Evolutionary conservation across 495 filamentous ascomycete species (phyloP).

Genomic region (Lasiosphaeris hirsuta): DNA sequence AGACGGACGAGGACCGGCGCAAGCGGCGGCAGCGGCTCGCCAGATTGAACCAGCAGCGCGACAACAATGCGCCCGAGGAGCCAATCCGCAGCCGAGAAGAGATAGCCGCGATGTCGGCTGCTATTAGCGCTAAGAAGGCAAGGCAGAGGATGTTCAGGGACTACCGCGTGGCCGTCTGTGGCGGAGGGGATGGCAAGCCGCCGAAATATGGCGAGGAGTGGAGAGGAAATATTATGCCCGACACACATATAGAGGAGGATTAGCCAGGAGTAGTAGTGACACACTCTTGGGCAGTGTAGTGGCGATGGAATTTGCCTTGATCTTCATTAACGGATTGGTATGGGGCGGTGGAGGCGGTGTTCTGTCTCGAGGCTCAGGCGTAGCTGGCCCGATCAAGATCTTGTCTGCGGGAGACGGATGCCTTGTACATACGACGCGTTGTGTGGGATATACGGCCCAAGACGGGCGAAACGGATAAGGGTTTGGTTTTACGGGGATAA

Average conservation of each 20-base stretch:
- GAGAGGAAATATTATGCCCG: not conserved
- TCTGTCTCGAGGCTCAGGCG: too few relatives aligned
- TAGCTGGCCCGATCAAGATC: too few relatives aligned
- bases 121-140: conserved; percentile 11
- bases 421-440: too few relatives aligned
- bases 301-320: too few relatives aligned
- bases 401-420: too few relatives aligned
- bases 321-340: too few relatives aligned
- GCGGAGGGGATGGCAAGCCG: not conserved
- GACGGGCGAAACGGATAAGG: too few relatives aligned
- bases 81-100: conserved; percentile 31
- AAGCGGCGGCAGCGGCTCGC: conserved; percentile 31
- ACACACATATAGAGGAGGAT: not conserved
- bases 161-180: conserved; percentile 8
- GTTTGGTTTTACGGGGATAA: too few relatives aligned
- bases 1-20: conserved; percentile 37
- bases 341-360: too few relatives aligned
- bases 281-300: not conserved
- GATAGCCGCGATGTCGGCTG: conserved; percentile 10
- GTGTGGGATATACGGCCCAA: too few relatives aligned
- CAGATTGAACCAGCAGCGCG: conserved; percentile 23
- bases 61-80: conserved; percentile 42
- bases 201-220: conserved; percentile 10
- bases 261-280: not conserved
- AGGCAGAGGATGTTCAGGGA: conserved; percentile 21